Conservation (phyloP, 805 yeast genomes). For the Myxozyma udenii region DNA sequence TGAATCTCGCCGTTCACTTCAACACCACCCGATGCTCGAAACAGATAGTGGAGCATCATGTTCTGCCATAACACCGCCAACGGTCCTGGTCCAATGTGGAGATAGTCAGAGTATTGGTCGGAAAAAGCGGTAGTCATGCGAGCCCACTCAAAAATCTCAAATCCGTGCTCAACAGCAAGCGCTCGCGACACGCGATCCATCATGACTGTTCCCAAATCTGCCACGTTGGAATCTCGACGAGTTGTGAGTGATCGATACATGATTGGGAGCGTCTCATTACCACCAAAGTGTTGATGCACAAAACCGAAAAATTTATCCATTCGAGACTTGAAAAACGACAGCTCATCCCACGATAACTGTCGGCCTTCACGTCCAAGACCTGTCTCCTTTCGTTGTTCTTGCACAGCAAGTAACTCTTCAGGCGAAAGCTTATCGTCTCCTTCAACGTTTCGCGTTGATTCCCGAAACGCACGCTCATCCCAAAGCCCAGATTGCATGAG, state of each 20-base stretch:
- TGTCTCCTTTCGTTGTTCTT: conserved; percentile 2
- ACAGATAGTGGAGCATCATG: conserved; percentile 20
- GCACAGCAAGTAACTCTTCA: conserved; percentile 1
- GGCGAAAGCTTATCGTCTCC: conserved; percentile 11
- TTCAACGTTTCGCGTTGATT: conserved; percentile 8
- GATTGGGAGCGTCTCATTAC: conserved; percentile 13
- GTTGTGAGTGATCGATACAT: conserved; percentile 25
- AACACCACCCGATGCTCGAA: conserved; percentile 26
- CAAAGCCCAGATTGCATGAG: conserved; percentile 25
- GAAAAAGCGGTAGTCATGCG: conserved; percentile 16
- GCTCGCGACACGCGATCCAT: conserved; percentile 25
- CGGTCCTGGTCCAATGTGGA: conserved; percentile 20
- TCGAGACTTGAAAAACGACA: conserved; percentile 20
- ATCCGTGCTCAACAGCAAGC: conserved; percentile 7
- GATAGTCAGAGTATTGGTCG: conserved; percentile 13
- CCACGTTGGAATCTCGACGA: conserved; percentile 13
- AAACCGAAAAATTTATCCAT: conserved; percentile 15
- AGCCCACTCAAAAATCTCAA: conserved; percentile 27
- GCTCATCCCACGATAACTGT: conserved; percentile 25
- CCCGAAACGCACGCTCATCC: conserved; percentile 27
- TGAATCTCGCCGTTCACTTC: conserved; percentile 10
- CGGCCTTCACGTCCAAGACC: conserved; percentile 22
- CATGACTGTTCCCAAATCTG: conserved; percentile 15
- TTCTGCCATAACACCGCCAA: conserved; percentile 10
- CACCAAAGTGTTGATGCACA: conserved; percentile 14